A percentile compares a stretch with the other conserved stretches of the same genome.
Evolutionary conservation across 1,284 basidiomycete genomes (phyloP).

Genomic region (Veloporphyrellus conicus): DNA sequence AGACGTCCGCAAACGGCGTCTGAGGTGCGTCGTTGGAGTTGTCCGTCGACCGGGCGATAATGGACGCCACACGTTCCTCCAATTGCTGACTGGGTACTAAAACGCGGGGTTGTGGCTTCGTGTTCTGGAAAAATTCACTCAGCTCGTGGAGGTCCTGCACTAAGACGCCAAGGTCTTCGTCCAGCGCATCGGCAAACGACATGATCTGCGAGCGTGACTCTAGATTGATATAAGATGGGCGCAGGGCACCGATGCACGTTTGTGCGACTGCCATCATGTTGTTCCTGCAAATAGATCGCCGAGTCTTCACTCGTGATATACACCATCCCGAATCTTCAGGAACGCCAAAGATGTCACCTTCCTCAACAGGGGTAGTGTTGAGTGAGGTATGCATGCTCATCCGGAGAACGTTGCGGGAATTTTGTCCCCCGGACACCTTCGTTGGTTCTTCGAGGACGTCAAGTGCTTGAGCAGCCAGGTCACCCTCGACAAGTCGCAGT

Average conservation of each 20-base stretch:
- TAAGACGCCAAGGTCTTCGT: constrained; percentile 76
- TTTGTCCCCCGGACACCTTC: constrained; percentile 69
- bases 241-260: constrained; percentile 70
- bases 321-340: constrained; percentile 84
- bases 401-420: constrained; percentile 79
- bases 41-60: constrained; percentile 68
- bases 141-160: constrained; percentile 85
- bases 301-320: constrained; percentile 62
- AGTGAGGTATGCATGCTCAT: constrained; percentile 74
- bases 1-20: constrained; percentile 75
- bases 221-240: constrained; percentile 69
- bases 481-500: constrained; percentile 79
- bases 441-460: constrained; percentile 90
- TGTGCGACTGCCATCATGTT: constrained; percentile 84
- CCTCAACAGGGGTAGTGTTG: constrained; percentile 43
- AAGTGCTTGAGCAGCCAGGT: constrained; percentile 79
- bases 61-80: constrained; percentile 74
- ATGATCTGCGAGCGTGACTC: constrained; percentile 49
- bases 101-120: constrained; percentile 28
- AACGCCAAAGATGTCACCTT: constrained; percentile 74
- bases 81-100: constrained; percentile 53
- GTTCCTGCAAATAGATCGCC: constrained; percentile 61
- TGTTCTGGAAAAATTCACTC: constrained; percentile 79
- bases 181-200: constrained; percentile 33
- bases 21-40: constrained; percentile 55